Evolutionary conservation across 2,329 filamentous ascomycete species (phyloP), one percentile per base, ranked within the genome.

Genomic region (Colletotrichum sidae): DNA sequence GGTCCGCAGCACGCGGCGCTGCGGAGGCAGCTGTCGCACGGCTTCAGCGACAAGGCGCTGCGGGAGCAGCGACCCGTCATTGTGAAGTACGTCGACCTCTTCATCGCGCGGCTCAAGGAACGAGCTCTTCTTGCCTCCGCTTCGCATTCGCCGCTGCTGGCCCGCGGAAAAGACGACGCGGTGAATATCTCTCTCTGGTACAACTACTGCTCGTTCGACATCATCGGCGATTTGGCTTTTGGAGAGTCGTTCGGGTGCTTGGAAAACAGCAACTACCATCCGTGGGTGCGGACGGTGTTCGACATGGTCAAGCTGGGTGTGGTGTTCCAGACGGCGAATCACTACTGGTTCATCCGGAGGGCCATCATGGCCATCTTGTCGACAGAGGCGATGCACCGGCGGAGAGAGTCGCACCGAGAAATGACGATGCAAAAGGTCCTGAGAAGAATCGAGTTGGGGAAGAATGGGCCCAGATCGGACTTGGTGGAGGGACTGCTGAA

Each of bases 61-160:
- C 42, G 67, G 13, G 68, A 69, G 1, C 74, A 76, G 55, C 68
- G 74, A 53, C 61, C 69, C 0, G 34, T 71, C 2, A 69, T 84
- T 53, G 72, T 75, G 63, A 68, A 68, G 0, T 80, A 83, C 66
- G 76, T 80, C 8, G 71, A 78, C 38, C 61, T 80, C 7, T 75
- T 83, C 25, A 74, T 83, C 17, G 53, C 70, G 7, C 74, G 73
- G 39, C 66, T 84, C 50, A 70, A 70, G 33, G 76, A 80, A 15
- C 70, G 76, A 3, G 68, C 55, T 2, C 47, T 17, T 4, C 25
- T 17, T 17, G 2, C 12, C 37, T 12, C 25, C 9, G 17, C 41
- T 35, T 17, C 46, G 1, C 35, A 15, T 2, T 35, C 55, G 8
- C 8, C 45, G 54, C 17, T 45, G 8, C 15, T 55, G 15, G 35